Conservation (phyloP, 2,329 filamentous ascomycete genomes). For the Curvularia lunata region DNA sequence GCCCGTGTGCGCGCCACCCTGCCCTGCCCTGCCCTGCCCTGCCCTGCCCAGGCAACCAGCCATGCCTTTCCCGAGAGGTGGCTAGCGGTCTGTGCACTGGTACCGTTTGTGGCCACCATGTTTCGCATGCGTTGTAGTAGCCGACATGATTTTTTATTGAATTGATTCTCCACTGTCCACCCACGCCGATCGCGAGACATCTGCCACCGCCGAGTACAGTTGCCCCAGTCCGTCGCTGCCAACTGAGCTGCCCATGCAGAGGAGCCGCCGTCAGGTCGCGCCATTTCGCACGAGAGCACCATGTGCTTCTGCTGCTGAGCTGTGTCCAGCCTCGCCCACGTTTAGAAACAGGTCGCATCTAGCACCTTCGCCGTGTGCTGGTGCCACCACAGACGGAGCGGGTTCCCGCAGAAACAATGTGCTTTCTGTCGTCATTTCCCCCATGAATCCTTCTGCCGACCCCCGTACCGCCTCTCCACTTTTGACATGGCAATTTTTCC, state of each 20-base stretch:
- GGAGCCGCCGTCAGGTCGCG: neutral
- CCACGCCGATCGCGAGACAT: constrained; percentile 4
- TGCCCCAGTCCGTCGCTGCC: neutral
- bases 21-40: too few relatives aligned
- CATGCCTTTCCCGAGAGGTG: constrained; percentile 4
- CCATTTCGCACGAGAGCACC: neutral
- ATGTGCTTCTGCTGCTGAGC: neutral
- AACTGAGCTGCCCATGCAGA: neutral
- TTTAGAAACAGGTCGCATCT: constrained; percentile 8
- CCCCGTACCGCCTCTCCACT: constrained; percentile 9
- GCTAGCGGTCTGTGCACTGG: constrained; percentile 13
- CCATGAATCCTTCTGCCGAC: constrained; percentile 1
- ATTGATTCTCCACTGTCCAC: constrained; percentile 7
- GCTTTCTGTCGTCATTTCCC: constrained; percentile 20
- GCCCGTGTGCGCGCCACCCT: constrained; percentile 29
- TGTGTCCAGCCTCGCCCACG: constrained; percentile 7
- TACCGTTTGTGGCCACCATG: constrained; percentile 9
- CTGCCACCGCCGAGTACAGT: neutral
- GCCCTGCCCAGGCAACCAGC: constrained; percentile 33
- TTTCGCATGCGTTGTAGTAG: constrained; percentile 10
- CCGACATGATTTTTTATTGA: constrained; percentile 21
- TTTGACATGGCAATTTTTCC: constrained; percentile 3
- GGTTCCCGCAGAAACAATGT: constrained; percentile 27
- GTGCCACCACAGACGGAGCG: constrained; percentile 16
- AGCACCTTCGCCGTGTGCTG: constrained; percentile 9